Base-by-base conservation (phyloP, 805 yeast genomes). In the Tetrapisispora iriomotensis region DNA sequence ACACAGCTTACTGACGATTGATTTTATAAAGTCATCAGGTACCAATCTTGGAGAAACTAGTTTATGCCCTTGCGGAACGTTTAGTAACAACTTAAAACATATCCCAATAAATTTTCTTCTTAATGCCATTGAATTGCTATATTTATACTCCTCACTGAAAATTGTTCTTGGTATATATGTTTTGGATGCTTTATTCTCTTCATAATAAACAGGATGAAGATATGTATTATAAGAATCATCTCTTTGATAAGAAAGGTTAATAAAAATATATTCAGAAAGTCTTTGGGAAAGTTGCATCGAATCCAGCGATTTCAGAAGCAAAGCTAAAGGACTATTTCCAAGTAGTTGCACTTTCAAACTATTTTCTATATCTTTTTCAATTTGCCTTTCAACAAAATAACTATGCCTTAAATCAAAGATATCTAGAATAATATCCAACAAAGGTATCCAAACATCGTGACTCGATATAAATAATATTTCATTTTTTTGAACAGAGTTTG, bases 361-460 rank as follows among this genome's bases (percentile, higher is more conserved):
- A 2, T 37, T 23, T 21, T 38, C 19, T 26, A 9, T 19, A 20
- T 40, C 32, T 21, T 28, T 26, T 8, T 12, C 29, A 12, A 45
- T 32, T 40, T 54, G 58, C 42, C 48, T 41, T 6, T 28, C 31
- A 3, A 55, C 26, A 33, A 44, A 56, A 34, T 53, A 58, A 14
- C 43, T 50, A 22, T 56, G 58, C 27, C 60, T 42, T 17, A 56
- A 36, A 7, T 46, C 49, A 24, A 50, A 43, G 1, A 56, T 20
- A 23, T 50, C 52, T 13, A 56, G 34, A 2, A 60, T 17, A 3
- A 54, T 34, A 17, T 39, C 37, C 24, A 53, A 31, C 9, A 58
- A 23, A 5, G 56, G 56, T 23, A 49, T 28, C 62, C 64, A 60
- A 17, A 48, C 38, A 5, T 53, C 52, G 21, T 46, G 48, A 26